Evolutionary conservation across 2,329 filamentous ascomycete genomes (phyloP), one percentile per base, ranked within the genome.

Genomic region (Diaporthe ampelina): DNA sequence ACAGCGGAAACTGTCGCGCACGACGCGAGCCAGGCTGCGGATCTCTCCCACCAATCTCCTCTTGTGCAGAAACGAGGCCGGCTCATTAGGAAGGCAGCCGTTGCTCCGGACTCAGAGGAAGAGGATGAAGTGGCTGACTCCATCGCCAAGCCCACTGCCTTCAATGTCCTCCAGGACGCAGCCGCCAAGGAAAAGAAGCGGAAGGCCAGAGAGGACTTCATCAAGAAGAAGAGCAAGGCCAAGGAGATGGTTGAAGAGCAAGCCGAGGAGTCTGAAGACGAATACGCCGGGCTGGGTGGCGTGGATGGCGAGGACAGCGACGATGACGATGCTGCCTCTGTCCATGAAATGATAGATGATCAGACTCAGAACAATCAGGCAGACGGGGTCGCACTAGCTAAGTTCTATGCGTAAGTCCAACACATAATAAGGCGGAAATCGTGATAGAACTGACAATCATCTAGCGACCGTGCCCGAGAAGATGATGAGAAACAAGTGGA

Each of bases 231-330:
- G 82, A 97, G 94, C 84, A 92, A 94, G 81, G 96, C 95, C 0
- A 95, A 92, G 79, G 92, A 93, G 32, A 94, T 98, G 89, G 88
- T 99, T 50, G 91, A 98, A 77, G 97, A 98, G 78, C 95, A 97
- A 81, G 96, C 97, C 75, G 94, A 98, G 79, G 97, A 99, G 84
- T 99, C 97, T 0, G 97, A 99, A 81, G 97, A 99, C 81, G 97
- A 99, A 83, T 99, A 98, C 82, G 96, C 95, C 52, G 97, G 97
- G 6, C 88, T 99, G 13, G 97, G 97, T 78, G 97, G 97, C 76
- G 93, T 88, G 15, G 96, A 95, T 82, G 95, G 96, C 75, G 96
- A 98, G 78, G 94, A 96, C 77, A 93, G 90, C 57, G 93, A 92
- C 72, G 94, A 95, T 74, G 90, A 94, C 75, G 93, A 94, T 73